Evolutionary conservation across 176 grass and related monocot species (phyloP), one percentile per base, ranked within the genome.

Genomic region (Aegilops speltoides): DNA sequence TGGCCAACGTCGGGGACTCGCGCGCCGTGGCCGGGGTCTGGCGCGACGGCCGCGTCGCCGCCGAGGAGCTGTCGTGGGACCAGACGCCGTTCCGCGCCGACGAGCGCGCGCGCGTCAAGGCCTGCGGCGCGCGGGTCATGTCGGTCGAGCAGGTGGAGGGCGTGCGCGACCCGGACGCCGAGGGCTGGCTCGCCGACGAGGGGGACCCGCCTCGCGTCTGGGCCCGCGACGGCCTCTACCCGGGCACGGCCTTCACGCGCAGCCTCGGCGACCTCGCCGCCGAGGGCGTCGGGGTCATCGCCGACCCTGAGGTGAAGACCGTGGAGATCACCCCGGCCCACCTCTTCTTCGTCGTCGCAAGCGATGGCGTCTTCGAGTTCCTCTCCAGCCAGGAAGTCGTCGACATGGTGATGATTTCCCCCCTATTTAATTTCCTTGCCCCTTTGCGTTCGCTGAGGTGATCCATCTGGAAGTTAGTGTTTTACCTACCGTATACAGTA

Each of bases 61-160:
- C 90, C 3, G 97, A 99, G 89, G 97, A 96, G 15, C 73, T 99
- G 41, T 99, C 97, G 1, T 91, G 89, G 75, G 97, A 99, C 86
- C 97, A 99, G 89, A 99, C 97, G 64, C 97, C 97, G 68, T 99
- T 96, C 90, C 87, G 97, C 80, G 77, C 83, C 73, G 97, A 99
- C 82, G 97, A 99, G 82, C 93, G 91, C 73, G 94, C 91, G 79
- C 93, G 97, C 66, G 97, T 96, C 76, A 87, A 76, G 82, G 87
- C 81, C 40, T 94, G 90, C 26, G 97, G 94, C 40, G 97, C 97
- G 16, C 75, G 97, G 43, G 97, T 99, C 68, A 82, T 99, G 91
- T 93, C 89, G 0, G 92, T 95, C 46, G 90, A 94, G 64, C 97
- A 99, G 80, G 85, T 96, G 24, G 97, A 99, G 87, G 92, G 89